phyloP scores from a whole-genome alignment of 2,329 filamentous ascomycete genomes.

The Ambrosiella cleistominuta region DNA sequence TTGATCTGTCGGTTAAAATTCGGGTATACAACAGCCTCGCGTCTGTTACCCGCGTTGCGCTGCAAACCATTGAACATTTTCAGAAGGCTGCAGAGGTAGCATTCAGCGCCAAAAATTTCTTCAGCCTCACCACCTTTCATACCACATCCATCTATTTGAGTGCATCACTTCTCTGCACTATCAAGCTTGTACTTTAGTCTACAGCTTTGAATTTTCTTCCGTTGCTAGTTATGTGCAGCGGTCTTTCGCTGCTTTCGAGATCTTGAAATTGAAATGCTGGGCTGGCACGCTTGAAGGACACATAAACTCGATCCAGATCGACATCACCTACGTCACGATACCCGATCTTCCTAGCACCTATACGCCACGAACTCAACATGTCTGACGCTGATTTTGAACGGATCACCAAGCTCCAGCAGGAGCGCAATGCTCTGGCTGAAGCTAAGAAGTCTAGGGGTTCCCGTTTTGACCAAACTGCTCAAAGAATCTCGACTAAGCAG shows the following conservation, averaged over 20 bases:
- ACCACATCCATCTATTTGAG: neutral
- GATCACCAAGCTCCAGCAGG: slow-evolving; percentile 74
- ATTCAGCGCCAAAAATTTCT: slow-evolving; percentile 10
- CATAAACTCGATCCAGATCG: slow-evolving; percentile 9
- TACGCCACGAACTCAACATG: slow-evolving; percentile 28
- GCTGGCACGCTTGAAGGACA: slow-evolving; percentile 13
- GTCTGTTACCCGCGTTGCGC: slow-evolving; percentile 15
- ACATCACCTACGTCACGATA: neutral
- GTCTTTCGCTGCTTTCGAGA: slow-evolving; percentile 12
- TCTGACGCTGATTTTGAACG: slow-evolving; percentile 73
- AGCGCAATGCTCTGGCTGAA: slow-evolving; percentile 69
- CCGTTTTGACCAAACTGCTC: slow-evolving; percentile 59
- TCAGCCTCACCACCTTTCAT: slow-evolving; percentile 13
- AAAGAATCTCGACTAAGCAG: slow-evolving; percentile 74
- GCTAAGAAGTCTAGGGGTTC: slow-evolving; percentile 60
- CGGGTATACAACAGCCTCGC: slow-evolving; percentile 4
- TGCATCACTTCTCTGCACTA: too few relatives aligned
- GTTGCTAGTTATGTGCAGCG: slow-evolving; percentile 16
- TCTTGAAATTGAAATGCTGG: slow-evolving; percentile 13
- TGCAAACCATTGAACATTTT: slow-evolving; percentile 12
- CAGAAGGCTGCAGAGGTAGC: neutral
- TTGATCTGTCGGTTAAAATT: neutral
- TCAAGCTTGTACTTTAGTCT: neutral
- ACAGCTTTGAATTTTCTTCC: slow-evolving; percentile 16
- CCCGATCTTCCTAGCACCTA: neutral